Base-by-base conservation (phyloP, 148 eudicot genomes). In the Cornus suecica region DNA sequence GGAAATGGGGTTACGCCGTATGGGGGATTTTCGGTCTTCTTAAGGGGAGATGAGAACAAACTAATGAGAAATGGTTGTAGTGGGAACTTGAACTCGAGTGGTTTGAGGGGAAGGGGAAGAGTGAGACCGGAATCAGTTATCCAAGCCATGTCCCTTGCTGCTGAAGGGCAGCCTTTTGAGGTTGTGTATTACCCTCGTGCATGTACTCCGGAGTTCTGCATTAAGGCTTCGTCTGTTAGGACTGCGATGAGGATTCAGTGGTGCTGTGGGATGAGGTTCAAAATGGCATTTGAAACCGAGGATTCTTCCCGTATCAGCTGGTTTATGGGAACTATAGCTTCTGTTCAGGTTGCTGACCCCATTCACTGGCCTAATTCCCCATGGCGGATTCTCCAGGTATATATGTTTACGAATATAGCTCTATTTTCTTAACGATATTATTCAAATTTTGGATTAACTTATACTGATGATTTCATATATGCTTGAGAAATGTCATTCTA, bases 301-400 rank as follows among this genome's bases (percentile, higher is more conserved):
- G 88, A 87, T 70, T 87, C 86, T 15, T 83, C 90, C 11, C 68
- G 88, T 31, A 87, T 84, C 65, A 84, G 90, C 76, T 87, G 90
- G 90, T 87, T 87, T 63, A 87, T 84, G 88, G 90, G 90, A 34
- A 82, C 90, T 54, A 60, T 87, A 4, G 70, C 84, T 66, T 82
- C 83, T 71, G 84, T 84, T 78, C 83, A 84, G 67, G 78, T 84
- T 69, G 84, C 87, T 52, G 88, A 87, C 41, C 88, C 87, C 8
- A 68, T 82, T n/a, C 81, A 63, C 84, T 87, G 90, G 90, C 90
- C 90, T 74, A 84, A 84, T 79, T 87, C 90, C 27, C 90, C 88
- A 20, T 87, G 90, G 90, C 76, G 90, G 62, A 74, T 84, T 83
- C 90, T 87, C 70, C 88, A 84, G 90, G 90, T 87, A n/a, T 30